phyloP scores from a whole-genome alignment of 768 basidiomycete species.

The Polyporus arcularius region DNA sequence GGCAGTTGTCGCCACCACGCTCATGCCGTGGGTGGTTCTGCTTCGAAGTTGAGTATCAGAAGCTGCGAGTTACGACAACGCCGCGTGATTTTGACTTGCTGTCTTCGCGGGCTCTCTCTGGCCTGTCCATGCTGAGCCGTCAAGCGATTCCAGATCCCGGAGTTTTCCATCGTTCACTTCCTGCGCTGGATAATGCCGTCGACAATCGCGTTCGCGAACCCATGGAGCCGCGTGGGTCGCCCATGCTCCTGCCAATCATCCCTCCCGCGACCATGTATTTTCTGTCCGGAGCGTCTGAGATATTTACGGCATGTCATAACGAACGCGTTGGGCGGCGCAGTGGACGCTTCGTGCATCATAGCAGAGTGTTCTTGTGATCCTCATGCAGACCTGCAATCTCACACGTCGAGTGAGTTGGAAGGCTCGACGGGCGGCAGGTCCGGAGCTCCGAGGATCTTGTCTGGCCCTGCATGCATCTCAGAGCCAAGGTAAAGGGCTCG shows the following conservation, averaged over 20 bases:
- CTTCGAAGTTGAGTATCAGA: slow-evolving; percentile 3
- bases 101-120: not conserved
- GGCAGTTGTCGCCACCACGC: not conserved
- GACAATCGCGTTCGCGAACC: not conserved
- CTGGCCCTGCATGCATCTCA: too few species aligned
- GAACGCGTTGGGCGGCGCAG: not conserved
- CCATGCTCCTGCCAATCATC: not conserved
- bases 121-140: not conserved
- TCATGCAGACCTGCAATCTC: too few species aligned
- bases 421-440: too few species aligned
- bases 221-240: not conserved
- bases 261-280: not conserved
- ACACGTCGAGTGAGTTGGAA: too few species aligned
- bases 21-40: not conserved
- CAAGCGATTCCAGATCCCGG: not conserved
- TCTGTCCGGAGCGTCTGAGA: not conserved
- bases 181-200: not conserved
- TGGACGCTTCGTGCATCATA: not conserved
- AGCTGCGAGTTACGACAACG: slow-evolving; percentile 4
- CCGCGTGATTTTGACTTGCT: slow-evolving; percentile 1
- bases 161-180: not conserved
- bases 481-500: too few species aligned
- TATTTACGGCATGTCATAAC: not conserved
- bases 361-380: not conserved
- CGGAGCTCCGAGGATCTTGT: too few species aligned